Percentiles rank a stretch among this genome's conserved stretches.
Conservation (phyloP, 495 filamentous ascomycete genomes). For the Talaromyces borbonicus region DNA sequence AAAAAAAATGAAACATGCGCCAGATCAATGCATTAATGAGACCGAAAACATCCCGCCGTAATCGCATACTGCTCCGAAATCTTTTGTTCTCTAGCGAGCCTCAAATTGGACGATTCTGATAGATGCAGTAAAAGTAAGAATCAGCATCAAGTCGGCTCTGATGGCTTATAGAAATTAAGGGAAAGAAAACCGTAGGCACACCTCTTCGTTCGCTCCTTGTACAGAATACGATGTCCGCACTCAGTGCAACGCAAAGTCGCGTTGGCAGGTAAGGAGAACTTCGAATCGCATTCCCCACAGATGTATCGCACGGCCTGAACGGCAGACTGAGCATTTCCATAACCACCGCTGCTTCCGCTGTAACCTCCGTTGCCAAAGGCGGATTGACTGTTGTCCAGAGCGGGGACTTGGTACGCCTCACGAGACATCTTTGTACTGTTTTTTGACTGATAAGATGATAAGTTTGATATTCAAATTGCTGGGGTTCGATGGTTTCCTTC, state of each 20-base stretch:
- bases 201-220: slow-evolving; percentile 98
- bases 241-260: slow-evolving; percentile 92
- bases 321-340: slow-evolving; percentile 21
- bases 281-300: slow-evolving; percentile 86
- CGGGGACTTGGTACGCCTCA: slow-evolving; percentile 41
- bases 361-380: slow-evolving; percentile 27
- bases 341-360: slow-evolving; percentile 19
- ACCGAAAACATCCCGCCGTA: no score
- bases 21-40: no score
- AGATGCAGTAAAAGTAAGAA: slow-evolving; percentile 4
- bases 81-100: slow-evolving; percentile 54
- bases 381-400: slow-evolving; percentile 25
- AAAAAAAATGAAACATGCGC: no score
- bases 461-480: not conserved
- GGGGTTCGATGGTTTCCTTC: not conserved
- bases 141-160: not conserved
- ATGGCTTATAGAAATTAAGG: not conserved
- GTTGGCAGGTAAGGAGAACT: slow-evolving; percentile 69
- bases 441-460: not conserved
- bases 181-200: slow-evolving; percentile 28
- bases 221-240: slow-evolving; percentile 91
- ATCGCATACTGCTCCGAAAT: no score
- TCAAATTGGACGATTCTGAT: slow-evolving; percentile 96
- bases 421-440: slow-evolving; percentile 28
- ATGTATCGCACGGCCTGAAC: slow-evolving; percentile 59